Evolutionary conservation across 352 stramenopile species (phyloP).

Genomic region (Globisporangium megalacanthum): DNA sequence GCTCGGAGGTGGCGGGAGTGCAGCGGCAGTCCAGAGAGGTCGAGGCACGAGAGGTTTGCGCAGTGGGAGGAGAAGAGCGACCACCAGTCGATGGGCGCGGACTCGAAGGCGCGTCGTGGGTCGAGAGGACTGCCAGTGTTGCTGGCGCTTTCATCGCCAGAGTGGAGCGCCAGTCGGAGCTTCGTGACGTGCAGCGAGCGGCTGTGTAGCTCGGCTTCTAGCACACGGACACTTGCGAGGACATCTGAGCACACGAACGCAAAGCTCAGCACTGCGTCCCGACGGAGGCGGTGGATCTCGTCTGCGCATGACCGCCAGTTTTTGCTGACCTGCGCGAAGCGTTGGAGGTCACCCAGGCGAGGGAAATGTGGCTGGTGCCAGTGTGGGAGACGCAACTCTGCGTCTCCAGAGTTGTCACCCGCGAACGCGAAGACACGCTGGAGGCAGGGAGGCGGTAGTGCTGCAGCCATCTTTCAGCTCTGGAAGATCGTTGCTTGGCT

Average conservation of each 20-base stretch:
- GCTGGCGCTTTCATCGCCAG: neutral
- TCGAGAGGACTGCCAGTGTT: neutral
- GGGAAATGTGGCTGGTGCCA: no score
- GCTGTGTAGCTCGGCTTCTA: no score
- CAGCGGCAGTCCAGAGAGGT: slow-evolving; percentile 7
- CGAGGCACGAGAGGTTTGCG: slow-evolving; percentile 1
- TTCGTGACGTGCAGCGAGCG: neutral
- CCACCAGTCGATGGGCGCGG: neutral
- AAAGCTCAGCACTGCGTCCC: neutral
- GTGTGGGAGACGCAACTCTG: slow-evolving; percentile 2
- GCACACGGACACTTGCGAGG: no score
- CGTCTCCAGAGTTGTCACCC: neutral
- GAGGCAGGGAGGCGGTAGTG: slow-evolving; percentile 1
- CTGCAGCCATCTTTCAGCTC: neutral
- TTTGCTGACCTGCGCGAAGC: neutral
- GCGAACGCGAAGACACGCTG: slow-evolving; percentile 9
- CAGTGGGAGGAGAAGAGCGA: neutral
- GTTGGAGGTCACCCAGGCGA: neutral
- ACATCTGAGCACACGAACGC: neutral
- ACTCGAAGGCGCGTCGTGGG: neutral
- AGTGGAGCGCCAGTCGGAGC: neutral
- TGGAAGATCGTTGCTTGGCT: no score
- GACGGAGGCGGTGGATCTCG: neutral
- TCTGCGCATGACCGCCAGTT: neutral
- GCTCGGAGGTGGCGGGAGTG: slow-evolving; percentile 6